Percentiles rank a stretch among this genome's conserved stretches.
Evolutionary conservation across 2,329 filamentous ascomycete species (phyloP).

Genomic region (Verticillium nubilum): DNA sequence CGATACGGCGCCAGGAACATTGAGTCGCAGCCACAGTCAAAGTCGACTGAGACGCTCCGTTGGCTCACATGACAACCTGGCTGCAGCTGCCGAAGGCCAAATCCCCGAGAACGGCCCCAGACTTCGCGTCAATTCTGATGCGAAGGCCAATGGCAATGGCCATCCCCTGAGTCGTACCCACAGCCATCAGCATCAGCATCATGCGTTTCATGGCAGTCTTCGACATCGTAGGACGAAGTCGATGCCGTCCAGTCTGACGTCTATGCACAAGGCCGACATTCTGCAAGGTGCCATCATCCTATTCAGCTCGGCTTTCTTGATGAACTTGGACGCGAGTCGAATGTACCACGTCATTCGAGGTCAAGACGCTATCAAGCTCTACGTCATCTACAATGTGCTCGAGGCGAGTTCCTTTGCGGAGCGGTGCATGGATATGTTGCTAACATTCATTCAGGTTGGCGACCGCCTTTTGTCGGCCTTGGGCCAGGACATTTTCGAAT

Average conservation of each 20-base stretch:
- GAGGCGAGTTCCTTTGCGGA: slow-evolving; percentile 48
- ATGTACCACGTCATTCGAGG: slow-evolving; percentile 98
- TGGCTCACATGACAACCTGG: not conserved
- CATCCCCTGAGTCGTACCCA: not conserved
- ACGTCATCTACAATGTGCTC: slow-evolving; percentile 97
- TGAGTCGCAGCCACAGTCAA: not conserved
- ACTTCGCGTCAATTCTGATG: slow-evolving; percentile 2
- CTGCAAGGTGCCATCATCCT: slow-evolving; percentile 87
- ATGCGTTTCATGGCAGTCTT: slow-evolving; percentile 25
- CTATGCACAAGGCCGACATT: slow-evolving; percentile 91
- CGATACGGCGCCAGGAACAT: not conserved
- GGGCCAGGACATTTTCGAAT: slow-evolving; percentile 94
- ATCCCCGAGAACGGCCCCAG: not conserved
- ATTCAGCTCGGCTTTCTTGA: slow-evolving; percentile 75
- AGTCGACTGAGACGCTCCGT: not conserved
- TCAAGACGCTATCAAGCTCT: slow-evolving; percentile 95
- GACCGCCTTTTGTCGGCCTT: slow-evolving; percentile 87
- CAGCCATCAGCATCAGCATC: slow-evolving; percentile 5
- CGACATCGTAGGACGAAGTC: slow-evolving; percentile 75
- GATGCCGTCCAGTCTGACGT: slow-evolving; percentile 75
- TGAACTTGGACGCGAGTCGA: slow-evolving; percentile 88
- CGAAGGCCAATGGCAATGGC: slow-evolving; percentile 5
- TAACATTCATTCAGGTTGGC: slow-evolving; percentile 47
- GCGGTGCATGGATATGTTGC: not conserved
- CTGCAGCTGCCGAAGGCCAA: not conserved